Evolutionary conservation across 208 protist genomes (phyloP).

Genomic region (Jaenimonas drosophilae): DNA sequence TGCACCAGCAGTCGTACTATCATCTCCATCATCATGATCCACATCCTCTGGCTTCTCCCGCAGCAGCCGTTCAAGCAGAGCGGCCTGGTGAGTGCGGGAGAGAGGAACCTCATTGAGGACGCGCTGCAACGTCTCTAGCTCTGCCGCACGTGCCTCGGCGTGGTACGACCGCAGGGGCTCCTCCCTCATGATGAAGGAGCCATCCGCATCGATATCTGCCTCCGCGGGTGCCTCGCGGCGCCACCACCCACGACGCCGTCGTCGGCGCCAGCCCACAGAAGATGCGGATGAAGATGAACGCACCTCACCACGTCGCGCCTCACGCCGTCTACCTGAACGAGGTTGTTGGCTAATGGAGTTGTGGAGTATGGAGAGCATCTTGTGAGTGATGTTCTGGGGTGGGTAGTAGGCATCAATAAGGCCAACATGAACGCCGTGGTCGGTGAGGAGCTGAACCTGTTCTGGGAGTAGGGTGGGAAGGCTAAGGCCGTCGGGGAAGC

Average conservation of each 20-base stretch:
- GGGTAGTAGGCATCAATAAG: slow-evolving; percentile 1
- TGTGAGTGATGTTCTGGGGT: neutral
- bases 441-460: neutral
- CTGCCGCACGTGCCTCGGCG: neutral
- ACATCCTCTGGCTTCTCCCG: neutral
- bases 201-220: neutral
- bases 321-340: neutral
- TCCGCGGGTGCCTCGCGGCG: too few relatives aligned
- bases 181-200: neutral
- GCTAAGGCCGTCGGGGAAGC: too few relatives aligned
- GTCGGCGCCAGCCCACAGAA: neutral
- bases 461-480: neutral
- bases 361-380: too few relatives aligned
- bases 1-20: too few relatives aligned
- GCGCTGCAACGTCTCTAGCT: neutral
- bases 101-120: too few relatives aligned
- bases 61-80: neutral
- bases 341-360: too few relatives aligned
- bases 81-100: too few relatives aligned
- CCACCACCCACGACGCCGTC: neutral
- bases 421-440: neutral
- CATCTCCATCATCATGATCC: too few relatives aligned
- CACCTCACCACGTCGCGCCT: neutral
- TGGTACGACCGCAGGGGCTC: neutral
- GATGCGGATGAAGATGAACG: neutral